These are phyloP conservation scores for Paramecium sonneborni DNA, from an alignment of 73 alveolate species.

Conservation along the genomic window DNA sequence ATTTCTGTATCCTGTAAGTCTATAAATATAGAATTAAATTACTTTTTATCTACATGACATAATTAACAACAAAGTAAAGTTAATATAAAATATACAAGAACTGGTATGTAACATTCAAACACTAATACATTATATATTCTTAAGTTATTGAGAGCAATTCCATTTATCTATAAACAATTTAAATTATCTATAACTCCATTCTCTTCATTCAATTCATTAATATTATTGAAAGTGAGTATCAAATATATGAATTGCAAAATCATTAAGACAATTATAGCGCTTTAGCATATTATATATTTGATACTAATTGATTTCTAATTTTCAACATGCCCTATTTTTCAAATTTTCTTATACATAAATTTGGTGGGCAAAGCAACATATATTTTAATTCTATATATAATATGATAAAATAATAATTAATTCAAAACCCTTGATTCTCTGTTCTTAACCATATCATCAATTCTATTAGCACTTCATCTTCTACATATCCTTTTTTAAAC, in stretches of 20 bases:
- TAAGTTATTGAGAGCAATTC: neutral
- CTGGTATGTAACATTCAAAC: conserved; percentile 28
- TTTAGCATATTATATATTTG: neutral
- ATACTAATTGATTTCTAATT: neutral
- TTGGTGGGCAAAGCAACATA: conserved; percentile 23
- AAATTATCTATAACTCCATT: neutral
- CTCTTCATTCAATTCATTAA: neutral
- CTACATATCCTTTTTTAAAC: neutral
- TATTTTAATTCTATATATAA: neutral
- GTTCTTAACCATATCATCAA: neutral
- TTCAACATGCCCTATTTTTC: conserved; percentile 32
- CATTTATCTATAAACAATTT: neutral
- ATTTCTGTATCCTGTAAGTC: neutral
- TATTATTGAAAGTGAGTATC: neutral
- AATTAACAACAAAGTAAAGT: neutral
- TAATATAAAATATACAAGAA: neutral
- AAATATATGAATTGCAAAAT: neutral
- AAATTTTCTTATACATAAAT: neutral
- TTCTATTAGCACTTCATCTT: conserved; percentile 14
- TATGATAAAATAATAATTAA: neutral
- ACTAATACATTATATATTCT: neutral
- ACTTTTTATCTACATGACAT: conserved; percentile 37
- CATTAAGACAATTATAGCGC: neutral
- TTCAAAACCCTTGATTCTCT: neutral
- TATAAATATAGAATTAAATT: neutral